phyloP scores from a whole-genome alignment of 75 land plant genomes.

The Selaginella moellendorffii region DNA sequence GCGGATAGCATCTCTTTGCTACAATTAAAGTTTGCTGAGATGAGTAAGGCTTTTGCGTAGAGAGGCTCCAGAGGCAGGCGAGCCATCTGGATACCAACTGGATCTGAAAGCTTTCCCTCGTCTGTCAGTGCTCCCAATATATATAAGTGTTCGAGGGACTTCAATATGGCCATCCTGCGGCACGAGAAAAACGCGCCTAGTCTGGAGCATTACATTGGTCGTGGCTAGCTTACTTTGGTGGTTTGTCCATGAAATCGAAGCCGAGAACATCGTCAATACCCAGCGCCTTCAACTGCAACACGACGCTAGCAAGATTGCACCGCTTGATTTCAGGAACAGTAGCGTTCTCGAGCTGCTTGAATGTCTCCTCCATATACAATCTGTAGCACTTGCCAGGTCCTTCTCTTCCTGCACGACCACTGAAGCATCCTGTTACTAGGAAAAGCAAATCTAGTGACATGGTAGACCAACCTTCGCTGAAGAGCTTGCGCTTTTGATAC shows the following conservation, averaged over 20 bases:
- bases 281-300: slow-evolving; percentile 85
- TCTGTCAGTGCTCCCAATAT: slow-evolving; percentile 76
- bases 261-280: slow-evolving; percentile 87
- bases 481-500: slow-evolving; percentile 91
- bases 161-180: slow-evolving; percentile 17
- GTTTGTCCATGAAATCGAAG: slow-evolving; percentile 91
- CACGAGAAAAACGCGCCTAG: not conserved
- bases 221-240: slow-evolving; percentile 41
- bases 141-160: slow-evolving; percentile 68
- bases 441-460: not conserved
- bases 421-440: slow-evolving; percentile 11
- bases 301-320: slow-evolving; percentile 83
- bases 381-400: slow-evolving; percentile 89
- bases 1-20: slow-evolving; percentile 77
- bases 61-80: slow-evolving; percentile 75
- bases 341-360: slow-evolving; percentile 52
- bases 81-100: slow-evolving; percentile 79
- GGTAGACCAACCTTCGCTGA: slow-evolving; percentile 59
- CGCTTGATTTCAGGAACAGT: slow-evolving; percentile 87
- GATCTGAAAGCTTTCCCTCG: slow-evolving; percentile 72
- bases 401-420: slow-evolving; percentile 99
- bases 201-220: not conserved
- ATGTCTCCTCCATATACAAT: slow-evolving; percentile 62
- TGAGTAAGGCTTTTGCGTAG: slow-evolving; percentile 71
- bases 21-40: slow-evolving; percentile 56